A percentile compares a stretch with the other conserved stretches of the same genome.
Conservation (phyloP, 768 basidiomycete genomes). For the Lactifluus volemus region DNA sequence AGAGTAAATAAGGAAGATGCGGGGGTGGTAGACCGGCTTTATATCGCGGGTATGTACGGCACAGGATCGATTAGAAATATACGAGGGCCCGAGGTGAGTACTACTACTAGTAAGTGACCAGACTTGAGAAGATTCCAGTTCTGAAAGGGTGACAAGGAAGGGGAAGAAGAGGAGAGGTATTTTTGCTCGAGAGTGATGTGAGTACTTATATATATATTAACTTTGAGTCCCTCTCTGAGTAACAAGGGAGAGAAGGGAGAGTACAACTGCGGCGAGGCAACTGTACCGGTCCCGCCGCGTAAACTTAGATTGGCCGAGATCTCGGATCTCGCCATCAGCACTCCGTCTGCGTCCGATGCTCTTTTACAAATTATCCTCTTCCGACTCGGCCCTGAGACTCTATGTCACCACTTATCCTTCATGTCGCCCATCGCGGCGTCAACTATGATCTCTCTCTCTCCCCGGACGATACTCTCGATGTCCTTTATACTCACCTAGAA, state of each 20-base stretch:
- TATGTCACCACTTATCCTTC: neutral
- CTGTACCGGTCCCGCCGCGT: too few relatives aligned
- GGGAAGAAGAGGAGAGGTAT: neutral
- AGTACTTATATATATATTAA: neutral
- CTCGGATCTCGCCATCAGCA: neutral
- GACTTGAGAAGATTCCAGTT: neutral
- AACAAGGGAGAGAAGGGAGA: neutral
- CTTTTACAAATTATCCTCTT: neutral
- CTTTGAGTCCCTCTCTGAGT: neutral
- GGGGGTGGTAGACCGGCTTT: neutral
- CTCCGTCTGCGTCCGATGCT: slow-evolving; percentile 9
- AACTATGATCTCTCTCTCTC: slow-evolving; percentile 2
- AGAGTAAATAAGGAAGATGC: neutral
- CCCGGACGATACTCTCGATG: slow-evolving; percentile 33
- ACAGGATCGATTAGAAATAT: neutral
- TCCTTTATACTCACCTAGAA: slow-evolving; percentile 44
- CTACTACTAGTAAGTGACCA: too few relatives aligned
- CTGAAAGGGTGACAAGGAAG: neutral
- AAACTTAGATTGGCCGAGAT: too few relatives aligned
- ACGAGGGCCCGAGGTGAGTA: neutral
- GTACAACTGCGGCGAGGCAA: too few relatives aligned
- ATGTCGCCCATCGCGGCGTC: slow-evolving; percentile 4
- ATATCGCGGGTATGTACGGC: slow-evolving; percentile 1
- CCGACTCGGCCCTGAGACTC: neutral
- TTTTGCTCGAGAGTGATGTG: too few relatives aligned